phyloP scores from a whole-genome alignment of 2,329 filamentous ascomycete genomes.

The Sarocladium strictum region DNA sequence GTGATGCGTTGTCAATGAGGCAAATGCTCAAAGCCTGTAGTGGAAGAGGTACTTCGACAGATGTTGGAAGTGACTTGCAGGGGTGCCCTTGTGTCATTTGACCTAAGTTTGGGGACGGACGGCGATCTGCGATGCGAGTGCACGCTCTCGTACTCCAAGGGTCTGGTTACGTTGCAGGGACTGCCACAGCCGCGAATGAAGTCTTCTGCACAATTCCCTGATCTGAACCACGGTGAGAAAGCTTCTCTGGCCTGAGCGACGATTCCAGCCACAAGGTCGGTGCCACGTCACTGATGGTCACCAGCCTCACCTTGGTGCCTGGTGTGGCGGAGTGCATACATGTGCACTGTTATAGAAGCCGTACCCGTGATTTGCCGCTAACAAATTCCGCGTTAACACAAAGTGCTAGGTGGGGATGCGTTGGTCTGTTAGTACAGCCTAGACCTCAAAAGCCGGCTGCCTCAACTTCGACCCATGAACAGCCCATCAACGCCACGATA shows the following conservation, averaged over 20 bases:
- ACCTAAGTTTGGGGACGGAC: background rate
- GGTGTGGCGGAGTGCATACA: constrained; percentile 8
- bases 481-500: background rate
- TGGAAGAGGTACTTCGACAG: background rate
- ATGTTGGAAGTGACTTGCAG: constrained; percentile 3
- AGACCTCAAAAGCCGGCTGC: background rate
- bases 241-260: background rate
- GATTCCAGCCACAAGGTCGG: constrained; percentile 6
- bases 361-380: background rate
- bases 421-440: background rate
- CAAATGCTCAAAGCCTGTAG: background rate
- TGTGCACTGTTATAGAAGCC: background rate
- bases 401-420: background rate
- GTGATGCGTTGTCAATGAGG: constrained; percentile 9
- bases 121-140: constrained; percentile 3
- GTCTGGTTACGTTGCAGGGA: background rate
- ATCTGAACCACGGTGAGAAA: background rate
- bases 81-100: constrained; percentile 3
- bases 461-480: background rate
- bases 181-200: background rate
- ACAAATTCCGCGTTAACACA: background rate
- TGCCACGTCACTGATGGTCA: constrained; percentile 2
- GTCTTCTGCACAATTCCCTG: background rate
- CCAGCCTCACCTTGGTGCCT: constrained; percentile 4
- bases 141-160: background rate